Base-by-base conservation (phyloP, 1,284 basidiomycete species). In the Ustilago trichophora region DNA sequence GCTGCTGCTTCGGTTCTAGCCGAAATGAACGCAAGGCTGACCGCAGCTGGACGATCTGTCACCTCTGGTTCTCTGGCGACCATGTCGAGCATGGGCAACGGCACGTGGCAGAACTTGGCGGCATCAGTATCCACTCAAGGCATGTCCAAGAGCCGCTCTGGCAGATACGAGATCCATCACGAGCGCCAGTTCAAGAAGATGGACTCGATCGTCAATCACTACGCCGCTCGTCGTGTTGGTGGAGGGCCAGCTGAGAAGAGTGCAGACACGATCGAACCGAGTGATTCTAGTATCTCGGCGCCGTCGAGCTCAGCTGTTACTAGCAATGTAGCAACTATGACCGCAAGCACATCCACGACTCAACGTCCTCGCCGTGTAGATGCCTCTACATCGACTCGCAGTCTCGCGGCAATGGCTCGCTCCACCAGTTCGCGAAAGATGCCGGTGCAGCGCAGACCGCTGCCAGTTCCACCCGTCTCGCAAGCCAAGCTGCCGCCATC, bases 131-230 rank as follows among this genome's bases (percentile, higher is more conserved):
- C 60, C 12, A 31, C 54, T 7, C 60, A 64, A 25, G 52, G 55
- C 34, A 63, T 69, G 55, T 54, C 52, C 0, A 57, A 59, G 37
- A 59, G 60, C 24, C 49, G 46, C 3, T 60, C 56, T 12, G 55
- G 55, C 6, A 59, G 67, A 15, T 75, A 74, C 34, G 63, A 71
- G 43, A 57, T 55, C 25, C 52, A 59, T 11, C 73, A 75, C 34
- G 67, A 73, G 26, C 53, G 51, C 10, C 59, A 66, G 13, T 75
- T 75, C 44, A 48, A 58, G 13, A 62, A 64, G 51, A 73, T 75
- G 73, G 72, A 73, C 26, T 71, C 70, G 12, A 75, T 75, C 25
- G 67, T 65, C 18, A 66, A 66, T 10, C 73, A 75, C 21, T 75
- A 75, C 15, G 70, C 73, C 37, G 73, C 71, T 16, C 42, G 49